Percentiles rank a stretch among this genome's conserved stretches.
Evolutionary conservation across 805 yeast genomes (phyloP).

Genomic region (Yarrowia osloensis): DNA sequence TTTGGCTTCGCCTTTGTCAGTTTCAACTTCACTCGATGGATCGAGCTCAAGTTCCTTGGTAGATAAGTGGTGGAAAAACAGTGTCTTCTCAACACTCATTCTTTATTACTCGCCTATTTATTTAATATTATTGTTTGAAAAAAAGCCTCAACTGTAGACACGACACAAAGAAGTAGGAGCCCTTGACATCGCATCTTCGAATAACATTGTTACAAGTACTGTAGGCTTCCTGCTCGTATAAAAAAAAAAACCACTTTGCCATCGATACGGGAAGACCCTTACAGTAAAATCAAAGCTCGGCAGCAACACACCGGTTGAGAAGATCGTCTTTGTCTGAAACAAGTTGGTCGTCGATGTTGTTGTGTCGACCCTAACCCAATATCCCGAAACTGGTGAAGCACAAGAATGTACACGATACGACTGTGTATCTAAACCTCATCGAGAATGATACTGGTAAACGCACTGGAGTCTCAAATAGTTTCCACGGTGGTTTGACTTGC

Average conservation of each 20-base stretch:
- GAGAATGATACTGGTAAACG: no score
- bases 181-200: no score
- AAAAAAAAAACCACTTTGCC: neutral
- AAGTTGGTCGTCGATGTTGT: neutral
- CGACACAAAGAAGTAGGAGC: neutral
- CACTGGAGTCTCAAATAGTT: no score
- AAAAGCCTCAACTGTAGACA: neutral
- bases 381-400: no score
- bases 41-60: conserved; percentile 65
- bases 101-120: conserved; percentile 4
- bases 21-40: conserved; percentile 58
- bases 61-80: conserved; percentile 35
- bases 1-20: conserved; percentile 65
- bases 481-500: no score
- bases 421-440: no score
- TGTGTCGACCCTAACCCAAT: neutral
- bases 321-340: neutral
- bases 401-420: no score
- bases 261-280: neutral
- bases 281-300: neutral
- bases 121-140: neutral
- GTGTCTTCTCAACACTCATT: conserved; percentile 21
- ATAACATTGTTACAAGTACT: no score
- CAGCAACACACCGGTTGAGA: neutral
- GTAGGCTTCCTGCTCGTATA: no score